These are phyloP conservation scores for Linnemannia exigua DNA, from an alignment of 192 early-diverging fungal species.

Conservation along the genomic window DNA sequence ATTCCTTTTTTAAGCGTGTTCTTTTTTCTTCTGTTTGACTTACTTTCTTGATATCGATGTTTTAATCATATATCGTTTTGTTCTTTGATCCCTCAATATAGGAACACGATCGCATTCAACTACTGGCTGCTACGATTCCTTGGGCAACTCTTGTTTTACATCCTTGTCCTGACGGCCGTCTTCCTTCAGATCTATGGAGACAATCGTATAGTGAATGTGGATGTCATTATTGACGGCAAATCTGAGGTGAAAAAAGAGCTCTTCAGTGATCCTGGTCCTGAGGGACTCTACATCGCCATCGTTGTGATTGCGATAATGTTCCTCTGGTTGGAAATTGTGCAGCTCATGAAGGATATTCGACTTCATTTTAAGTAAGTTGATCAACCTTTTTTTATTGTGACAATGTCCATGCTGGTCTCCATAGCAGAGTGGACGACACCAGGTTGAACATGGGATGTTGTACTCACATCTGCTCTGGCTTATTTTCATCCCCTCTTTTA, in stretches of 20 bases:
- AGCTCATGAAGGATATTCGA: background rate
- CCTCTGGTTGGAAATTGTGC: conserved; percentile 20
- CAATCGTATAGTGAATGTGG: background rate
- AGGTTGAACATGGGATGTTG: background rate
- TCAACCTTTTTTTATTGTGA: too few relatives aligned
- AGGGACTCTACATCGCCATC: conserved; percentile 9
- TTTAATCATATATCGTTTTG: background rate
- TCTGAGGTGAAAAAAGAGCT: background rate
- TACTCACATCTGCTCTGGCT: background rate
- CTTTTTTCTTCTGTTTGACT: too few relatives aligned
- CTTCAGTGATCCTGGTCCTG: background rate
- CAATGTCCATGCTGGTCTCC: background rate
- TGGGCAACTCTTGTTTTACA: conserved; percentile 15
- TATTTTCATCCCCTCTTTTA: background rate
- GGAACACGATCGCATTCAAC: conserved; percentile 25
- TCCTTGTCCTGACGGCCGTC: conserved; percentile 14
- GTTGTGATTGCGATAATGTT: background rate
- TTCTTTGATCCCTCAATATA: background rate
- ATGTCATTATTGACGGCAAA: too few relatives aligned
- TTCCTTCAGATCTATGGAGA: conserved; percentile 25
- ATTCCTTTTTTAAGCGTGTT: too few relatives aligned
- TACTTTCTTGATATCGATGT: too few relatives aligned
- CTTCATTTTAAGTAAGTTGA: conserved; percentile 2
- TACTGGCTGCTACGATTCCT: conserved; percentile 20
- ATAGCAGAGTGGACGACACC: too few relatives aligned